Conservation (phyloP, 2,329 filamentous ascomycete genomes). For the Botrytis byssoidea region DNA sequence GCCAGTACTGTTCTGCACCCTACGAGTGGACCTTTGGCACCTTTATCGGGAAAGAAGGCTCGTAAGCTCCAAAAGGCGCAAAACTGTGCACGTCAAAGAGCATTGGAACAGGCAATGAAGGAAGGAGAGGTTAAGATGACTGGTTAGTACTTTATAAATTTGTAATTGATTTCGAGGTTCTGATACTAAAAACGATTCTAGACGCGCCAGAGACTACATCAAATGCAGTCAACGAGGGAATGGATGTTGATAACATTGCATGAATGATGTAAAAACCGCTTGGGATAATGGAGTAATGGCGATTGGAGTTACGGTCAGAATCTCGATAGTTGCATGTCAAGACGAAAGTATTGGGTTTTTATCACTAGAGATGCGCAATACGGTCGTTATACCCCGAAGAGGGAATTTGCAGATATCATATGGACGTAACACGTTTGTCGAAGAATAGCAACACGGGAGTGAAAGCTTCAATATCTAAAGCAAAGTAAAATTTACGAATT, state of each 20-base stretch:
- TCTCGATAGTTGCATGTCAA: neutral
- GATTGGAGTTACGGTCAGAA: conserved; percentile 15
- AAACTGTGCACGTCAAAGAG: conserved; percentile 37
- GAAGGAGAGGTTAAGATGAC: conserved; percentile 39
- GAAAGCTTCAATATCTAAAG: neutral
- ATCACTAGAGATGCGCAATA: neutral
- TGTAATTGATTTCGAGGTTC: neutral
- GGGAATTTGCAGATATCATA: neutral
- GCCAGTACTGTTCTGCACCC: conserved; percentile 36
- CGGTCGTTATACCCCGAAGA: neutral
- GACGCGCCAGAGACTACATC: conserved; percentile 19
- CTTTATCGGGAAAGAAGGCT: conserved; percentile 39
- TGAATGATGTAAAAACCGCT: neutral
- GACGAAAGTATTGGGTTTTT: neutral
- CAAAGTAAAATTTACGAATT: neutral
- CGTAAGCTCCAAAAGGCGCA: conserved; percentile 38
- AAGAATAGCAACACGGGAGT: neutral
- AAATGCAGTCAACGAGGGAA: conserved; percentile 1
- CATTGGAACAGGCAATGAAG: conserved; percentile 38
- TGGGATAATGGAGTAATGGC: conserved; percentile 15
- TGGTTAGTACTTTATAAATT: conserved; percentile 27
- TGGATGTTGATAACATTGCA: conserved; percentile 19
- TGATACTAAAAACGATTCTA: neutral
- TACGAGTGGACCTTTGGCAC: conserved; percentile 38
- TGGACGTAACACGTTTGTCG: neutral